Evolutionary conservation across 1,139 yeast genomes (phyloP).

Genomic region (Pichia sp.): DNA sequence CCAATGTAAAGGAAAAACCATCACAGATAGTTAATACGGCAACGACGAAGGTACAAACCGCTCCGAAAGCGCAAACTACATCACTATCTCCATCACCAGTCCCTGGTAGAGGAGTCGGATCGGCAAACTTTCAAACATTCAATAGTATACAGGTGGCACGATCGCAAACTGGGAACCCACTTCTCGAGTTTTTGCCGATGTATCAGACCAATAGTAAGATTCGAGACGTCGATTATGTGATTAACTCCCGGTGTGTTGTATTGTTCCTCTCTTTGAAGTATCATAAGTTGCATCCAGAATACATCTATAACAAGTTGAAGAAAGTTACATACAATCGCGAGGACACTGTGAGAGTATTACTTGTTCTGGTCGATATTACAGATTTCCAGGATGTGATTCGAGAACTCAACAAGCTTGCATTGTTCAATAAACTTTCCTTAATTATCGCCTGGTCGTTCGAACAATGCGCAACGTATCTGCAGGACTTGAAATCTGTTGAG

Average conservation of each 20-base stretch:
- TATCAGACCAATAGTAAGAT: constrained; percentile 42
- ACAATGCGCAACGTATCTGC: constrained; percentile 80
- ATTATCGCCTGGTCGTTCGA: constrained; percentile 75
- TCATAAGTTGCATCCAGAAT: constrained; percentile 83
- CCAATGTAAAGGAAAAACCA: too few relatives aligned
- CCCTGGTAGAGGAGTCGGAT: too few relatives aligned
- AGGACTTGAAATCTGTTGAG: constrained; percentile 43
- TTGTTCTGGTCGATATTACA: constrained; percentile 74
- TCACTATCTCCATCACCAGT: too few relatives aligned
- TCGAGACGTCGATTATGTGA: constrained; percentile 57
- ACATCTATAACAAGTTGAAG: constrained; percentile 63
- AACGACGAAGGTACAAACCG: too few relatives aligned
- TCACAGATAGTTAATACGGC: too few relatives aligned
- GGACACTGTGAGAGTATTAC: constrained; percentile 47
- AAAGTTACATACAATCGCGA: constrained; percentile 32
- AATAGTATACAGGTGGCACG: constrained; percentile 37
- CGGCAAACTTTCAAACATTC: constrained; percentile 21
- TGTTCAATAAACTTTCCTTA: constrained; percentile 64
- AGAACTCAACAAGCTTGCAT: constrained; percentile 62
- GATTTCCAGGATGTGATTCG: constrained; percentile 63
- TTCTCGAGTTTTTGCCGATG: constrained; percentile 40
- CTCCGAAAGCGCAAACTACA: too few relatives aligned
- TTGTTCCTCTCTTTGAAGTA: constrained; percentile 72
- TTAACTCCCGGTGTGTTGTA: constrained; percentile 58
- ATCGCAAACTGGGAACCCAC: constrained; percentile 56